Percentiles rank a stretch among this genome's conserved stretches.
Conservation (phyloP, 805 yeast species). For the Lipomyces oligophaga region DNA sequence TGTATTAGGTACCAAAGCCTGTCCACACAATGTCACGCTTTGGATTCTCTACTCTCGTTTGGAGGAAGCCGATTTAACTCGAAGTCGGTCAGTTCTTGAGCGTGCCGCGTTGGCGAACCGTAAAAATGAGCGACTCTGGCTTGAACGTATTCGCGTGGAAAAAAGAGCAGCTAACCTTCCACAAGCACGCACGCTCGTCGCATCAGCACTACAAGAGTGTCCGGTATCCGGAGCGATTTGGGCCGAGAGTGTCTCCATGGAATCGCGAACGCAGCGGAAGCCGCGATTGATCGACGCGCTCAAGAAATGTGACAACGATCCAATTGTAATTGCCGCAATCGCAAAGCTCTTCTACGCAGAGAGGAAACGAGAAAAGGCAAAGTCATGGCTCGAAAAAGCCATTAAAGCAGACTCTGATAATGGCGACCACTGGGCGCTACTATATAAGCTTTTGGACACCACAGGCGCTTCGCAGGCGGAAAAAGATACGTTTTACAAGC, state of each 20-base stretch:
- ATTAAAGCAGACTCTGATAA: slow-evolving; percentile 49
- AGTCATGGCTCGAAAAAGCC: slow-evolving; percentile 72
- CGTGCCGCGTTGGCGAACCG: slow-evolving; percentile 55
- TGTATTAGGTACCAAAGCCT: slow-evolving; percentile 47
- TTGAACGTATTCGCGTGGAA: slow-evolving; percentile 59
- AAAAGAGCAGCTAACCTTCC: slow-evolving; percentile 44
- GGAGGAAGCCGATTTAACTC: slow-evolving; percentile 48
- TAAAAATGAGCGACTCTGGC: slow-evolving; percentile 51
- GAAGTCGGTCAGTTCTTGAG: slow-evolving; percentile 72
- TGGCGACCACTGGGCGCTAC: slow-evolving; percentile 80
- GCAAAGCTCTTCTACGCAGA: slow-evolving; percentile 66
- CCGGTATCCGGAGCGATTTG: slow-evolving; percentile 63
- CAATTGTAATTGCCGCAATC: slow-evolving; percentile 55
- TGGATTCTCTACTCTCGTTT: slow-evolving; percentile 55
- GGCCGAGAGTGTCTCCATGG: slow-evolving; percentile 52
- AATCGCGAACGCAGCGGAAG: slow-evolving; percentile 47
- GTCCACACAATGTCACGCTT: slow-evolving; percentile 45
- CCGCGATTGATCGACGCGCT: slow-evolving; percentile 69
- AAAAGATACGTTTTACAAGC: slow-evolving; percentile 37
- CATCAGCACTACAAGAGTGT: slow-evolving; percentile 54
- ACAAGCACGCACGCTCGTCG: slow-evolving; percentile 53
- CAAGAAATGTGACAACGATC: slow-evolving; percentile 57
- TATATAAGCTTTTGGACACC: slow-evolving; percentile 44
- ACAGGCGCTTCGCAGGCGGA: slow-evolving; percentile 35
- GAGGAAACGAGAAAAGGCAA: slow-evolving; percentile 60